These are phyloP conservation scores for Marasmius tenuissimus DNA, from an alignment of 1,284 basidiomycete genomes.

Conservation along the genomic window DNA sequence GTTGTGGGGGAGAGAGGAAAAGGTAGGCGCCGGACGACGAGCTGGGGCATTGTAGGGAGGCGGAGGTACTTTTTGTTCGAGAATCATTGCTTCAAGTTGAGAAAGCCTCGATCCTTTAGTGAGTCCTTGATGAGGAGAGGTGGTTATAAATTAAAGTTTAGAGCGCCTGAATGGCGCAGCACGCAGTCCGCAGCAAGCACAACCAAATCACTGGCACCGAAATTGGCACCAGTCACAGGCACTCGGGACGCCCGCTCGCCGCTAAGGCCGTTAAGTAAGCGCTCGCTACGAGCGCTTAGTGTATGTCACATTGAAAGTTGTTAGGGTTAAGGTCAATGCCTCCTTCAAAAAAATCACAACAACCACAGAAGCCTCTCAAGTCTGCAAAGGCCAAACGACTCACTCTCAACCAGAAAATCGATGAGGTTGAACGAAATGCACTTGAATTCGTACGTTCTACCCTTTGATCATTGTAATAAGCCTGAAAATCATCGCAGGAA, in stretches of 20 bases:
- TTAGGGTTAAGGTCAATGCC: background rate
- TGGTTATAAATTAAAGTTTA: too few species aligned
- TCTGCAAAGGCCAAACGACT: constrained; percentile 43
- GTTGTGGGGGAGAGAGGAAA: constrained; percentile 47
- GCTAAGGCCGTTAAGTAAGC: background rate
- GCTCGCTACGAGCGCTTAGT: too few species aligned
- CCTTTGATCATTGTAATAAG: constrained; percentile 1
- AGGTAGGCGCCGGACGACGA: background rate
- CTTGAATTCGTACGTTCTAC: constrained; percentile 53
- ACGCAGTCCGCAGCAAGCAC: too few species aligned
- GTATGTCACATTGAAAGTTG: too few species aligned
- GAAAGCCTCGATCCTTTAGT: background rate
- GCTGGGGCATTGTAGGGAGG: constrained; percentile 7
- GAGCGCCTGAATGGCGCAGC: too few species aligned
- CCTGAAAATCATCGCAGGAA: constrained; percentile 37
- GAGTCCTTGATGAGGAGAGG: too few species aligned
- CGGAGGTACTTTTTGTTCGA: constrained; percentile 10
- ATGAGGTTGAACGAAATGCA: constrained; percentile 52
- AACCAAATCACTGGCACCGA: background rate
- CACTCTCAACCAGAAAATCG: constrained; percentile 54
- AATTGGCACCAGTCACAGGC: background rate
- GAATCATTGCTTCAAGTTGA: constrained; percentile 4
- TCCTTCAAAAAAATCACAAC: constrained; percentile 16
- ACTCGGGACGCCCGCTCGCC: background rate
- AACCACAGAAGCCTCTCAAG: constrained; percentile 21